Base-by-base conservation (phyloP, 495 filamentous ascomycete species). In the Aspergillus asperescens region DNA sequence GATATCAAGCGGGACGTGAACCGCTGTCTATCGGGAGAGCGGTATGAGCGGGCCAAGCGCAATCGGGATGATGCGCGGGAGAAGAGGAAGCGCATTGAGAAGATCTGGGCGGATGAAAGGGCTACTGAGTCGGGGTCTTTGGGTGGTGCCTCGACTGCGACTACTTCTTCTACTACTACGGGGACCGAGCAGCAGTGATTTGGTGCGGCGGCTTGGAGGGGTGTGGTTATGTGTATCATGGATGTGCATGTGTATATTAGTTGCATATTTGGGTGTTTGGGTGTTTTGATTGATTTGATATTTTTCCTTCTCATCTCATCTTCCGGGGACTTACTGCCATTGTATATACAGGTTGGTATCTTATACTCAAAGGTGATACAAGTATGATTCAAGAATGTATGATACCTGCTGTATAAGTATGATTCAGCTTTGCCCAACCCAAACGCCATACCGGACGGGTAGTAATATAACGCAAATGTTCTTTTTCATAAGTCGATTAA, bases 1-100 rank as follows among this genome's bases (percentile, higher is more conserved):
- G 79, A 84, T 27, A 81, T 84, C 42, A 98, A 98, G 68, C 69
- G 76, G 23, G 72, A 88, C 20, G 86, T 98, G 46, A 90, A 85
- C 67, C 74, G 80, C 56, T 98, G 93, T 67, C 78, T 98, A 20
- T 77, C 85, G 38, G 83, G 76, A 6, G 88, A 95, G 67, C 79
- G 93, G 53, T 66, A 82, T 5, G 85, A 90, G 65, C 82, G 83
- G 20, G 90, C 89, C 22, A 82, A 77, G 60, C 63, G 66, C 62
- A 96, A 97, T 69, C 81, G 91, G 45, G 84, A 86, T 56, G 63
- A 69, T 24, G 90, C 90, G 32, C 78, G 78, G 60, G 72, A 72
- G 56, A 88, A 89, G 65, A 78, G 82, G 50, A 75, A 79, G 47
- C 76, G 78, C 58, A 81, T 94, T 54, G 77, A 85, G 66, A 76